Conservation (phyloP, 2,329 filamentous ascomycete genomes). For the Cercospora citrullina region DNA sequence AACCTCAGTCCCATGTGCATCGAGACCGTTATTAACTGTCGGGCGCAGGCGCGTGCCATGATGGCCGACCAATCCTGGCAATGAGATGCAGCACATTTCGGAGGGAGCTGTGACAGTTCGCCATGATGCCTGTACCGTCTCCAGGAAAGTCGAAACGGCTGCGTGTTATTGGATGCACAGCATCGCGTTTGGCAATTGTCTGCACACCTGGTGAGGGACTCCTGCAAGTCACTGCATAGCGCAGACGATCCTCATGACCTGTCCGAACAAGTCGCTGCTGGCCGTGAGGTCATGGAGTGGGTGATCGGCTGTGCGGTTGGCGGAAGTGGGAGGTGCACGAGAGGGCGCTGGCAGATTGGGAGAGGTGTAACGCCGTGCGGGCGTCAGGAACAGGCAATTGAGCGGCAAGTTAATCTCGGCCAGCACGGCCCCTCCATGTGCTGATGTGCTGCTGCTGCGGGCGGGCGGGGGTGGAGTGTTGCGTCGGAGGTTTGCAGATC, state of each 20-base stretch:
- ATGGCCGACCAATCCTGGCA: neutral
- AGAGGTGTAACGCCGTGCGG: neutral
- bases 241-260: slow-evolving; percentile 15
- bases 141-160: neutral
- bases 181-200: neutral
- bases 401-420: neutral
- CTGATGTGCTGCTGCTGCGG: neutral
- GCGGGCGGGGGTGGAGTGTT: neutral
- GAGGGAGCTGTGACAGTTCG: neutral
- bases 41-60: neutral
- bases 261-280: neutral
- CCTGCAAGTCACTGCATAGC: slow-evolving; percentile 4
- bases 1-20: neutral
- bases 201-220: neutral
- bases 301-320: neutral
- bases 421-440: neutral
- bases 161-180: neutral
- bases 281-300: neutral
- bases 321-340: neutral
- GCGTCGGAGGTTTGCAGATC: neutral
- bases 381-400: slow-evolving; percentile 6
- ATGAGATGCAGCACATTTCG: neutral
- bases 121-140: neutral
- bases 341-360: neutral
- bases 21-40: neutral